A percentile compares a stretch with the other conserved stretches of the same genome.
Conservation (phyloP, 257 asterid genomes). For the Eucommia ulmoides region DNA sequence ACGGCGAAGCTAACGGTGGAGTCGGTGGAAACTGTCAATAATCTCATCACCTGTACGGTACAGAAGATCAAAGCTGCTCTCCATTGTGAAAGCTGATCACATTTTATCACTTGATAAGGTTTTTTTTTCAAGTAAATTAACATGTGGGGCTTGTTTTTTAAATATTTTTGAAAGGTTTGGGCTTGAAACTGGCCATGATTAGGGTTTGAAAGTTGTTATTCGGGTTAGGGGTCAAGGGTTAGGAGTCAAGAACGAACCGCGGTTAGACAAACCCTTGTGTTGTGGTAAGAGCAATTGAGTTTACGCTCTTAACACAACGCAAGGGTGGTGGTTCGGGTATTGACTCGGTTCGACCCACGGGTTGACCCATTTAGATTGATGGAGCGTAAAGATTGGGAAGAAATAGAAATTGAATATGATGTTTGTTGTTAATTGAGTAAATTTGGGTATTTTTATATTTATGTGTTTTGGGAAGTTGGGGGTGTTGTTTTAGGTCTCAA, state of each 20-base stretch:
- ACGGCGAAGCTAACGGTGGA: slow-evolving; percentile 85
- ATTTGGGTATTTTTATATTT: too few relatives aligned
- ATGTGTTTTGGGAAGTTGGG: too few relatives aligned
- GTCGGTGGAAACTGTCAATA: slow-evolving; percentile 89
- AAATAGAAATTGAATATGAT: too few relatives aligned
- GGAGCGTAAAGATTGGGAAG: too few relatives aligned
- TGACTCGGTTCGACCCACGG: slow-evolving; percentile 51
- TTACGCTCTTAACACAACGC: slow-evolving; percentile 20
- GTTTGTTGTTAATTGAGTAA: too few relatives aligned
- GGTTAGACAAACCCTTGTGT: slow-evolving; percentile 22
- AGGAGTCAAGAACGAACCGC: slow-evolving; percentile 99
- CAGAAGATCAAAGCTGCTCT: slow-evolving; percentile 87
- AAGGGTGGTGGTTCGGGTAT: slow-evolving; percentile 93
- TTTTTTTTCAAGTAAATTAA: too few relatives aligned
- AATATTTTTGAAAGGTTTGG: not conserved
- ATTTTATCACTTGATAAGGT: not conserved
- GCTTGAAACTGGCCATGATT: not conserved
- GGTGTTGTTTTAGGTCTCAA: too few relatives aligned
- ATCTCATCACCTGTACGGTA: slow-evolving; percentile 83
- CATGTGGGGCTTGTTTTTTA: not conserved
- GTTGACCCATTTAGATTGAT: too few relatives aligned
- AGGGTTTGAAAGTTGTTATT: not conserved
- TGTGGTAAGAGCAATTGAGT: not conserved
- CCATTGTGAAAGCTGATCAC: slow-evolving; percentile 46
- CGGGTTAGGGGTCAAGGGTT: slow-evolving; percentile 4